These are phyloP conservation scores for Lunasporangiospora selenospora DNA, from an alignment of 192 early-diverging fungal species.

Conservation along the genomic window DNA sequence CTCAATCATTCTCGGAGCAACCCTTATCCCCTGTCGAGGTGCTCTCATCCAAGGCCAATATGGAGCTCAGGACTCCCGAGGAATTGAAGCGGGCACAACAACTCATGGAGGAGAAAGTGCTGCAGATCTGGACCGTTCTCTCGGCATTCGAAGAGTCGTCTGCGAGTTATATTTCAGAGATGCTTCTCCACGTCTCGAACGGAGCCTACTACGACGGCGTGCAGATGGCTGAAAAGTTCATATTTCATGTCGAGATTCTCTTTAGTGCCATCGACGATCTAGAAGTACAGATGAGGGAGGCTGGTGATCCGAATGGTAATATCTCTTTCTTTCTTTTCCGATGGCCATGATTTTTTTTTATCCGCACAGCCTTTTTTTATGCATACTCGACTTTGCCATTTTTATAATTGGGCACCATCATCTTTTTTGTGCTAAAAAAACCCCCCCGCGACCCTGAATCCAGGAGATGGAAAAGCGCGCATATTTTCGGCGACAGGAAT, in stretches of 20 bases:
- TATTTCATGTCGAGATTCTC: constrained; percentile 91
- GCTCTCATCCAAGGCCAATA: neutral
- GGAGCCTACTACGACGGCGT: constrained; percentile 83
- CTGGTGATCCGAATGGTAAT: constrained; percentile 23
- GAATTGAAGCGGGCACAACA: constrained; percentile 65
- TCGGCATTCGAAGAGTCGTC: constrained; percentile 97
- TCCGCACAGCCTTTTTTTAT: neutral
- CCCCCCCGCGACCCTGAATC: too few relatives aligned
- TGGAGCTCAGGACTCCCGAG: constrained; percentile 46
- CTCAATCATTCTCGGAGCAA: too few relatives aligned
- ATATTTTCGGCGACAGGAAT: too few relatives aligned
- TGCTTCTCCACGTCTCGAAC: constrained; percentile 90
- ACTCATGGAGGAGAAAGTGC: constrained; percentile 86
- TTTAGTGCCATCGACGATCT: constrained; percentile 90
- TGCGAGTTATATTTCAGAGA: constrained; percentile 96
- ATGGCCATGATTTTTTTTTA: neutral
- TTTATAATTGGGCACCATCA: too few relatives aligned
- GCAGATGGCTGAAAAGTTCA: constrained; percentile 83
- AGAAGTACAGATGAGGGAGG: constrained; percentile 62
- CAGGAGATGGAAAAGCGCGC: too few relatives aligned
- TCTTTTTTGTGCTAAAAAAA: too few relatives aligned
- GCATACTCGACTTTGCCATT: neutral
- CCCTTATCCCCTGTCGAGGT: neutral
- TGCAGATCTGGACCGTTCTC: constrained; percentile 87
- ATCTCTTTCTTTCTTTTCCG: neutral